Evolutionary conservation across 352 stramenopile genomes (phyloP).

Genomic region (Phytophthora sojae): DNA sequence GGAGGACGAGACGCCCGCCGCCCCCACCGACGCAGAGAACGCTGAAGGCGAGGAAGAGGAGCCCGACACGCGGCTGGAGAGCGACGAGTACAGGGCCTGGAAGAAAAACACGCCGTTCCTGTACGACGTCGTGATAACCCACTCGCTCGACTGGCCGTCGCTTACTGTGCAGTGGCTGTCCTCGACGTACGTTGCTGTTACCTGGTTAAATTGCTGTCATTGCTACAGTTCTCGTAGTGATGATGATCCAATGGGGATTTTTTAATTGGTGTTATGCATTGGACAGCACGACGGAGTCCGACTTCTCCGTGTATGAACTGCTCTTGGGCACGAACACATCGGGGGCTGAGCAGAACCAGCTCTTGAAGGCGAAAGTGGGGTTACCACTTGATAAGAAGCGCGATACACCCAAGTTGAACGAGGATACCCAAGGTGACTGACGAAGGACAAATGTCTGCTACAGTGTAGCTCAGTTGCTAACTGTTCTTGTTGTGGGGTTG

Average conservation of each 20-base stretch:
- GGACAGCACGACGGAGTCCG: constrained; percentile 62
- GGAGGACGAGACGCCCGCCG: constrained; percentile 18
- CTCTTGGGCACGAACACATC: constrained; percentile 99
- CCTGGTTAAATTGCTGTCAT: neutral
- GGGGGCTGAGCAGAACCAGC: constrained; percentile 86
- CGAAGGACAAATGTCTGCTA: neutral
- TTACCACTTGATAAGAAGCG: constrained; percentile 94
- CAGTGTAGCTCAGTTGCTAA: neutral
- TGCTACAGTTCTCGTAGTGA: neutral
- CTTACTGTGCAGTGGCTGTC: constrained; percentile 99
- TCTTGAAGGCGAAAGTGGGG: constrained; percentile 92
- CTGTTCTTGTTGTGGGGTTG: neutral
- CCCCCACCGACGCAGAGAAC: constrained; percentile 9
- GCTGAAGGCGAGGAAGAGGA: constrained; percentile 29
- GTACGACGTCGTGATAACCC: constrained; percentile 98
- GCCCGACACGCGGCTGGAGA: constrained; percentile 92
- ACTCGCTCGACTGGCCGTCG: constrained; percentile 98
- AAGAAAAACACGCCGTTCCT: constrained; percentile 99
- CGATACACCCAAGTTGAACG: constrained; percentile 95
- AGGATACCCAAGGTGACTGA: constrained; percentile 82
- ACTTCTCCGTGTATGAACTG: constrained; percentile 96
- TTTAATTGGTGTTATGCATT: too few relatives aligned
- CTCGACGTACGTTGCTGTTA: constrained; percentile 16
- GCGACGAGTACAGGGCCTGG: constrained; percentile 99
- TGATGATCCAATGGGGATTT: neutral